Conservation (phyloP, 495 filamentous ascomycete genomes). For the Elasticomyces elasticus region DNA sequence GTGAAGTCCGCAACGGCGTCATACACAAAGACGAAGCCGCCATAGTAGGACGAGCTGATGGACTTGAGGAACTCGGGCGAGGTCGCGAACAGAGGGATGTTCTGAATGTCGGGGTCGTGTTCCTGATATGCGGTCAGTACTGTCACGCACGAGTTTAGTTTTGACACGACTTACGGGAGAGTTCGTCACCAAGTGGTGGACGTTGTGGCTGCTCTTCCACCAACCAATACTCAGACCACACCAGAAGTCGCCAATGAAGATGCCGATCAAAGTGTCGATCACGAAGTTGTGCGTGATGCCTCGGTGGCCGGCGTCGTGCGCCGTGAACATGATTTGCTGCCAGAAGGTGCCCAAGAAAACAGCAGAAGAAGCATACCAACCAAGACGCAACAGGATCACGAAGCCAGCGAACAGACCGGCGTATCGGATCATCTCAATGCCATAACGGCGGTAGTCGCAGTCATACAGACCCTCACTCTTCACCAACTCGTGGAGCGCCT, state of each 20-base stretch:
- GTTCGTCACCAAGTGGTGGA: conserved; percentile 45
- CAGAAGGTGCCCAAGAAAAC: conserved; percentile 40
- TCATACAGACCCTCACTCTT: conserved; percentile 35
- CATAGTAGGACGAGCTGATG: conserved; percentile 37
- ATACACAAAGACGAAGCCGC: conserved; percentile 34
- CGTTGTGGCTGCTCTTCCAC: conserved; percentile 47
- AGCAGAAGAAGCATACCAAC: conserved; percentile 41
- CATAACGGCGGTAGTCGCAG: conserved; percentile 38
- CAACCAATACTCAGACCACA: conserved; percentile 43
- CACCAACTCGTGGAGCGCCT: conserved; percentile 34
- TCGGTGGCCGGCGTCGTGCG: conserved; percentile 42
- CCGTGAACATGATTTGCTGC: conserved; percentile 46
- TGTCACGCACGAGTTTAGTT: background rate
- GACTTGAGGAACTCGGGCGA: conserved; percentile 39
- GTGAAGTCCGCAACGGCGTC: conserved; percentile 35
- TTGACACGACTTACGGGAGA: conserved; percentile 25
- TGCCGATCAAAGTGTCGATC: conserved; percentile 39
- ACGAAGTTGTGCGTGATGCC: conserved; percentile 41
- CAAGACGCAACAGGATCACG: conserved; percentile 25
- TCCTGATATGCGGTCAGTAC: conserved; percentile 24
- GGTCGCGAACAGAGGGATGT: conserved; percentile 41
- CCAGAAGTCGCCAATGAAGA: conserved; percentile 41
- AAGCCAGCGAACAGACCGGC: conserved; percentile 31
- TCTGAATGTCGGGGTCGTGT: conserved; percentile 45
- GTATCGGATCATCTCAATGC: conserved; percentile 38